Conservation (phyloP, 257 asterid species). For the Ligustrum vulgare region DNA sequence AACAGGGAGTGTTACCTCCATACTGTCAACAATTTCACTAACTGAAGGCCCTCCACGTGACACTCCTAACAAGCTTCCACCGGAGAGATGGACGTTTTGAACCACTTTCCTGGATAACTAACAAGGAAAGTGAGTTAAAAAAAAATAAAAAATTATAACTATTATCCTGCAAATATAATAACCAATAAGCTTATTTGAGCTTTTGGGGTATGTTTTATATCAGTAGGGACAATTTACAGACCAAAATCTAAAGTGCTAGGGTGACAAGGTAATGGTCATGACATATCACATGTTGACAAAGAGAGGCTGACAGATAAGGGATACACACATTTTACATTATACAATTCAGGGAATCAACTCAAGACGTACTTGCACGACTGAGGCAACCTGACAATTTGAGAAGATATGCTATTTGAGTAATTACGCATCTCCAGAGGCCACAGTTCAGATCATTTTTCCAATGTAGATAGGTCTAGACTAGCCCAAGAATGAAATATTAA, state of each 20-base stretch:
- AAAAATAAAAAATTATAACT: neutral
- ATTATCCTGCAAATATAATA: neutral
- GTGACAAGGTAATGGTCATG: slow-evolving; percentile 10
- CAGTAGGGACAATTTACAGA: neutral
- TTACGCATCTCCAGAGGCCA: neutral
- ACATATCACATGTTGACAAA: neutral
- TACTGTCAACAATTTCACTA: slow-evolving; percentile 76
- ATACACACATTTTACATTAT: neutral
- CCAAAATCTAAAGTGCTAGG: slow-evolving; percentile 1
- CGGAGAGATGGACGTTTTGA: slow-evolving; percentile 92
- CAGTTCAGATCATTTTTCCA: neutral
- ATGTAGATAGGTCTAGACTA: neutral
- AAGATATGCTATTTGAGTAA: neutral
- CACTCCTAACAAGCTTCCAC: slow-evolving; percentile 96
- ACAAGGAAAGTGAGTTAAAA: slow-evolving; percentile 18
- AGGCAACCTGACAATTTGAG: slow-evolving; percentile 1
- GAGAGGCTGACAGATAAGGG: neutral
- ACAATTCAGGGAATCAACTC: neutral
- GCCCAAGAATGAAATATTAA: neutral
- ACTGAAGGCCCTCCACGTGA: slow-evolving; percentile 97
- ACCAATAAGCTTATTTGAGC: slow-evolving; percentile 11
- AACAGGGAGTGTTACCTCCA: slow-evolving; percentile 54
- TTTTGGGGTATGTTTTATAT: slow-evolving; percentile 17
- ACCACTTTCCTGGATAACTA: slow-evolving; percentile 91
- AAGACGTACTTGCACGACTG: neutral